These are phyloP conservation scores for Petunia hybrid DNA, from an alignment of 305 asterid species.

Conservation along the genomic window DNA sequence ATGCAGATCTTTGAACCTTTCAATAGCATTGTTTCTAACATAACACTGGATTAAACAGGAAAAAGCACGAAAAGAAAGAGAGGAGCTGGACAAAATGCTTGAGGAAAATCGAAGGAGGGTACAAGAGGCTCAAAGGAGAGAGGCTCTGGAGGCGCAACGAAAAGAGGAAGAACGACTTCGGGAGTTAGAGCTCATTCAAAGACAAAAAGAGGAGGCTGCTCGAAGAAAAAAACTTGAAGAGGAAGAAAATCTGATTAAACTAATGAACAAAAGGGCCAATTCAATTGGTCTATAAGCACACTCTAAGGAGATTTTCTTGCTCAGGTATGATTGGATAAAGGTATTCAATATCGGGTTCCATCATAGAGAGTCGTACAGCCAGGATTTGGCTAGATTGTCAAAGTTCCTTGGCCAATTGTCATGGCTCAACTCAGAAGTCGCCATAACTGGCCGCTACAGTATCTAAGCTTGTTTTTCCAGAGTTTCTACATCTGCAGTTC, in stretches of 20 bases:
- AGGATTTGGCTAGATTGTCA: neutral
- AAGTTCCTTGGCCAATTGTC: neutral
- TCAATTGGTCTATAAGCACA: slow-evolving; percentile 45
- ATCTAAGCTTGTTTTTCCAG: neutral
- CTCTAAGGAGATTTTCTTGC: neutral
- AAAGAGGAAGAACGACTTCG: slow-evolving; percentile 89
- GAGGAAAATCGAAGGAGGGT: slow-evolving; percentile 93
- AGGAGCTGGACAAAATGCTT: slow-evolving; percentile 93
- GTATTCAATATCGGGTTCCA: neutral
- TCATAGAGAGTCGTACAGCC: neutral
- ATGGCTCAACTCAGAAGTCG: slow-evolving; percentile 29
- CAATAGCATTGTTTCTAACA: neutral
- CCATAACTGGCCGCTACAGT: neutral
- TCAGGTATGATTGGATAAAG: neutral
- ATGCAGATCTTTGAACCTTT: neutral
- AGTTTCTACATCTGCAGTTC: slow-evolving; percentile 3
- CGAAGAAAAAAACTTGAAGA: slow-evolving; percentile 77
- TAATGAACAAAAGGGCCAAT: slow-evolving; percentile 51
- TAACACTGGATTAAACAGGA: slow-evolving; percentile 53
- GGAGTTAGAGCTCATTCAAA: slow-evolving; percentile 82
- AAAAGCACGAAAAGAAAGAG: slow-evolving; percentile 90
- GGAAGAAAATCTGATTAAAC: slow-evolving; percentile 57
- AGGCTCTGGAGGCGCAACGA: slow-evolving; percentile 79
- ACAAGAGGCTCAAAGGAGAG: slow-evolving; percentile 88
- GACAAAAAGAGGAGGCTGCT: slow-evolving; percentile 92